Base-by-base conservation (phyloP, 306 rosid species). In the Acmispon strigosus region DNA sequence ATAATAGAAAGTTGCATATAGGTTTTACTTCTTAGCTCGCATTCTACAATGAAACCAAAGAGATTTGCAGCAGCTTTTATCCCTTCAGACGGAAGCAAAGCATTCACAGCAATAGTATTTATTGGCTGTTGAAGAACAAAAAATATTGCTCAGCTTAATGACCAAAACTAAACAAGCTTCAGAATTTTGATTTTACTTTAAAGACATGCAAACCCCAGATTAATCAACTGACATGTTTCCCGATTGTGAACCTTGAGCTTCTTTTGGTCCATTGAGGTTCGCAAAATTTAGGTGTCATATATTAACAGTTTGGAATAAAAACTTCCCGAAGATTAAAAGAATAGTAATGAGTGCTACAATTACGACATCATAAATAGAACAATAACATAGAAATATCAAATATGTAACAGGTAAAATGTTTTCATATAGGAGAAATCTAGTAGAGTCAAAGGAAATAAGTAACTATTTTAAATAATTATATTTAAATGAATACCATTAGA, bases 31-130 rank as follows among this genome's bases (percentile, higher is more conserved):
- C 86, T 83, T 57, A 93, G 90, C 84, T 93, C 97, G 72, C 87
- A 86, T 79, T 90, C 84, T 41, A 90, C 97, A 78, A 93, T 90
- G 80, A 88, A 77, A 73, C 86, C 65, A 70, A 93, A 93, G 73
- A 93, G 93, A 78, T 65, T 84, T 47, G 88, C 96, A 41, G 92
- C 86, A 75, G 89, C 96, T 75, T 59, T 67, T 84, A 80, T 86
- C 77, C 92, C 97, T 81, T 90, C 97, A 15, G 87, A 76, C 49
- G 94, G 97, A 87, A 93, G 88, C 70, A 80, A 65, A 59, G 80
- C 77, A 85, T 75, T 77, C 79, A 73, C 87, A 52, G 84, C 68
- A 29, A 59, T 69, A 29, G 83, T 86, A 74, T 89, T 85, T 58
- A 83, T 68, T 82, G 92, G 96, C 98, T 92, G 90, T 70, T 82